phyloP scores from a whole-genome alignment of 2,329 filamentous ascomycete species.

The Paecilomyces fulvus region DNA sequence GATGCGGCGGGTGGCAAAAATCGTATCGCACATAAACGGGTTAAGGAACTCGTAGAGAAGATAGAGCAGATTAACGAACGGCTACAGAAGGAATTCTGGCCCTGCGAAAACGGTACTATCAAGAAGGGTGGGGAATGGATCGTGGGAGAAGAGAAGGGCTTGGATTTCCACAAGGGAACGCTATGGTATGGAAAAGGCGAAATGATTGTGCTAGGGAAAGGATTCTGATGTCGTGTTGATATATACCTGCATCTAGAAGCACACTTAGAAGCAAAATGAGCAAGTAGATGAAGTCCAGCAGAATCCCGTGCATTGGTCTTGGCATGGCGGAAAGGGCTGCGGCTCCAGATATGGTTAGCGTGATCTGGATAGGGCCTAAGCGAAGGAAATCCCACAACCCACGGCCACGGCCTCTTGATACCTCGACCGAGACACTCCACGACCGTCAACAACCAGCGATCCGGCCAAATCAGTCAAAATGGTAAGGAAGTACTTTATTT shows the following conservation, averaged over 20 bases:
- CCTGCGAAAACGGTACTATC: slow-evolving; percentile 34
- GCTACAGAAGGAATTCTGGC: slow-evolving; percentile 66
- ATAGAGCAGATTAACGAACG: slow-evolving; percentile 72
- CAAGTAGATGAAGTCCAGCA: too few relatives aligned
- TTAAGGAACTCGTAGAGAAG: slow-evolving; percentile 56
- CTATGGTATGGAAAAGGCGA: slow-evolving; percentile 85
- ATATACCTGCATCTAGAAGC: background rate
- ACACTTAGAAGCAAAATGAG: background rate
- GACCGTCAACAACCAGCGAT: slow-evolving; percentile 32
- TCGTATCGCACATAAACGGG: slow-evolving; percentile 42
- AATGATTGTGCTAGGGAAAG: slow-evolving; percentile 50
- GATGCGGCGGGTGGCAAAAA: slow-evolving; percentile 30
- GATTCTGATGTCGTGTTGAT: slow-evolving; percentile 26
- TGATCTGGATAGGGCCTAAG: slow-evolving; percentile 33
- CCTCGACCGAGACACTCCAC: slow-evolving; percentile 33
- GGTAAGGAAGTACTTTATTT: slow-evolving; percentile 26
- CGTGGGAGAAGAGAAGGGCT: slow-evolving; percentile 74
- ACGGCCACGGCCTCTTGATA: slow-evolving; percentile 23
- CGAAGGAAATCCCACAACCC: slow-evolving; percentile 39
- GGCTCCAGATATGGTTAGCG: slow-evolving; percentile 20
- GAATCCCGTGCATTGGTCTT: slow-evolving; percentile 5
- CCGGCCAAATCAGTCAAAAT: slow-evolving; percentile 42
- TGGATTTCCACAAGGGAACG: slow-evolving; percentile 65
- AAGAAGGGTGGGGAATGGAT: slow-evolving; percentile 63
- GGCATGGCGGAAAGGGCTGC: slow-evolving; percentile 7